phyloP scores from a whole-genome alignment of 2,329 filamentous ascomycete genomes.

The Pyricularia pennisetigena region DNA sequence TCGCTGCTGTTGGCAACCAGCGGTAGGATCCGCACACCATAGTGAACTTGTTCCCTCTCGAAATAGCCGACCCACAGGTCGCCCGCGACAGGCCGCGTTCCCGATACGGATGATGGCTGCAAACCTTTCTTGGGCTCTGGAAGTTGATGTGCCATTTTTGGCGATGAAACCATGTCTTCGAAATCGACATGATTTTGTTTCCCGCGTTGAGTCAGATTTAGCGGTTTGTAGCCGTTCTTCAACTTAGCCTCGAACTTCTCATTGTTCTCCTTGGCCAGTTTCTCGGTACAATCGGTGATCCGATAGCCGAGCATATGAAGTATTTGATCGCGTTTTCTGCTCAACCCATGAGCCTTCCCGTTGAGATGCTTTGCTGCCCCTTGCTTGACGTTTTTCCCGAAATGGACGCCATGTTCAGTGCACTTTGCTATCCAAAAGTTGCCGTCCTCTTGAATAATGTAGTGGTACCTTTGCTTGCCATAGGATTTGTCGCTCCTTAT shows the following conservation, averaged over 20 bases:
- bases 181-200: not conserved
- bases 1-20: not conserved
- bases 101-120: conserved; percentile 11
- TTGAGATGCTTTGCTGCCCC: conserved; percentile 29
- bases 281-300: conserved; percentile 21
- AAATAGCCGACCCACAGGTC: not conserved
- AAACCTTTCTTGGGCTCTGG: not conserved
- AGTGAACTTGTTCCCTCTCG: conserved; percentile 8
- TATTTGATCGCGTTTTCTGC: conserved; percentile 17
- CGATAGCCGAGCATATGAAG: conserved; percentile 22
- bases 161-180: conserved; percentile 8
- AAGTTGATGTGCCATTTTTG: conserved; percentile 7
- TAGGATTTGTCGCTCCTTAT: conserved; percentile 22
- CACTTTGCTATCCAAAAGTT: conserved; percentile 28
- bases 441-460: conserved; percentile 20
- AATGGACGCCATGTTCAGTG: conserved; percentile 26
- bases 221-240: conserved; percentile 19
- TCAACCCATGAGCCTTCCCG: conserved; percentile 18
- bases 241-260: conserved; percentile 17
- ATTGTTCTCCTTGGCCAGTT: conserved; percentile 23
- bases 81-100: not conserved
- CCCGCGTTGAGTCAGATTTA: conserved; percentile 9
- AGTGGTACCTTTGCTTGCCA: conserved; percentile 17
- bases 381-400: conserved; percentile 20
- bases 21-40: conserved; percentile 16